Percentiles rank a stretch among this genome's conserved stretches.
These are phyloP conservation scores for Russula abietina DNA, from an alignment of 768 basidiomycete species.

Conservation along the genomic window DNA sequence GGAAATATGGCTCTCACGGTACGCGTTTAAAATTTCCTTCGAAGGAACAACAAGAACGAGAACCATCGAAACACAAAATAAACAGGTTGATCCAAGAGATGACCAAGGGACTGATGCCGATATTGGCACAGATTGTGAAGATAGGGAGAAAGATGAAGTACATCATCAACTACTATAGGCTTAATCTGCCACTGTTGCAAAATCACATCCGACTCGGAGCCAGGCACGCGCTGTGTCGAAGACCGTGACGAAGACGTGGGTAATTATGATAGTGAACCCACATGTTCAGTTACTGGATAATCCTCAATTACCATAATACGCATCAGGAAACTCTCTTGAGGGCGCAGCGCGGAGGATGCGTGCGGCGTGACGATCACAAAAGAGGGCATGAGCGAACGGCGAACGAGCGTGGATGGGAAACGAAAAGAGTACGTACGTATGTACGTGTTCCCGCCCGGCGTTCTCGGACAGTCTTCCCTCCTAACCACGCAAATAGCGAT, in stretches of 20 bases:
- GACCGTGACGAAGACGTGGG: conserved; percentile 72
- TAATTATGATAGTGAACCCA: conserved; percentile 70
- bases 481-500: too few species aligned
- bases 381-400: too few species aligned
- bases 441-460: too few species aligned
- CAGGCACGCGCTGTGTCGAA: conserved; percentile 49
- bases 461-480: too few species aligned
- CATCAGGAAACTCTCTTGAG: conserved; percentile 71
- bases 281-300: conserved; percentile 49
- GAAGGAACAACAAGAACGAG: not conserved
- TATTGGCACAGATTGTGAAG: conserved; percentile 28
- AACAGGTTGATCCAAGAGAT: not conserved
- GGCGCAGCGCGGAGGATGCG: too few species aligned
- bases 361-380: too few species aligned
- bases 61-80: not conserved
- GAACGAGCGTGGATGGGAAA: too few species aligned
- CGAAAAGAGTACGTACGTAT: too few species aligned
- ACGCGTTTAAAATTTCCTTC: not conserved
- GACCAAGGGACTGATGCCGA: conserved; percentile 30
- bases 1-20: not conserved
- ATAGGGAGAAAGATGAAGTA: not conserved
- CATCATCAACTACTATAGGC: not conserved
- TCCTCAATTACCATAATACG: conserved; percentile 52
- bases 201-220: too few species aligned
- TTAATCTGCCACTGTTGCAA: too few species aligned